phyloP scores from a whole-genome alignment of 306 rosid species.

The Rosa rugosa region DNA sequence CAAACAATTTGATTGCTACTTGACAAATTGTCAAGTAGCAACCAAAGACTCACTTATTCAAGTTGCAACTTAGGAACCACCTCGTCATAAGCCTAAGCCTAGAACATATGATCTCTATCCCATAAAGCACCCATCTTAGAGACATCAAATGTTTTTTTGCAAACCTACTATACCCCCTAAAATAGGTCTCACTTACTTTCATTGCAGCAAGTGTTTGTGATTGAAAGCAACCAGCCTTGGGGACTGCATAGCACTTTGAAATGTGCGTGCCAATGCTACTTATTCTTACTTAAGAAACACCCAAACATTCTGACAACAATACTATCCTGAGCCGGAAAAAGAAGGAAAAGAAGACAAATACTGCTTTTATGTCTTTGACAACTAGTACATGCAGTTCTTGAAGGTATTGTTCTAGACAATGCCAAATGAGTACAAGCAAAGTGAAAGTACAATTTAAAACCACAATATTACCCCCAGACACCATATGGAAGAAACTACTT shows the following conservation, averaged over 20 bases:
- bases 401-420: background rate
- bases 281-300: background rate
- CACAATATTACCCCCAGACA: background rate
- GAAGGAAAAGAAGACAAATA: background rate
- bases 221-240: background rate
- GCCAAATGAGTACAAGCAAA: constrained; percentile 1
- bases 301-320: background rate
- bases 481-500: background rate
- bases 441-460: background rate
- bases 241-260: background rate
- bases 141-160: background rate
- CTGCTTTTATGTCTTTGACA: background rate
- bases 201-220: background rate
- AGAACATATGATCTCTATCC: background rate
- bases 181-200: background rate
- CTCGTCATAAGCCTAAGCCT: background rate
- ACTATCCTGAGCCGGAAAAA: background rate
- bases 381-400: background rate
- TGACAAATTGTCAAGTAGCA: too few species aligned
- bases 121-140: background rate
- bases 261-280: background rate
- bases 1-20: too few species aligned
- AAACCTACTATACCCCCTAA: background rate
- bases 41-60: too few species aligned
- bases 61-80: background rate